These are phyloP conservation scores for Penicillium hesseltinei DNA, from an alignment of 2,329 filamentous ascomycete genomes.

Conservation along the genomic window DNA sequence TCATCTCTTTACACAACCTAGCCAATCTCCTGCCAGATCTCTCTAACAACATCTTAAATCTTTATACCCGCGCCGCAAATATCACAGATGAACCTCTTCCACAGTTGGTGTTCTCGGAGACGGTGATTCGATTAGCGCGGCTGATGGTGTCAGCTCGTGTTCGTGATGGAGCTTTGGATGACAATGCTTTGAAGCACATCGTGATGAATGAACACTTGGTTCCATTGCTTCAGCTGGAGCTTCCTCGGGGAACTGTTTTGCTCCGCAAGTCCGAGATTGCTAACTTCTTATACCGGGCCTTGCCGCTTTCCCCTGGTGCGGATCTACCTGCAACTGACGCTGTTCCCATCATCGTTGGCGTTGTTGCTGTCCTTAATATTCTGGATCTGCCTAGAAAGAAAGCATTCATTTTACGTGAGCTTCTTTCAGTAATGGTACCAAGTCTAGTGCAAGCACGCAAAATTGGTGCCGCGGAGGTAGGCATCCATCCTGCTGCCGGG, in stretches of 20 bases:
- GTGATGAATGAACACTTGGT: conserved; percentile 52
- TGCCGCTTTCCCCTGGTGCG: conserved; percentile 60
- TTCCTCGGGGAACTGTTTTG: conserved; percentile 43
- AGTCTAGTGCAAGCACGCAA: conserved; percentile 89
- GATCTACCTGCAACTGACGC: conserved; percentile 72
- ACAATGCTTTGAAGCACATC: conserved; percentile 57
- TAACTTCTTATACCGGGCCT: conserved; percentile 64
- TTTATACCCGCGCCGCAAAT: conserved; percentile 54
- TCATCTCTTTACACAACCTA: conserved; percentile 49
- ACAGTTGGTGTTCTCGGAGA: conserved; percentile 56
- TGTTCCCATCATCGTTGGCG: conserved; percentile 76
- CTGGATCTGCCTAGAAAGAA: conserved; percentile 85
- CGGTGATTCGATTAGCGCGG: conserved; percentile 55
- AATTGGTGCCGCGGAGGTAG: conserved; percentile 89
- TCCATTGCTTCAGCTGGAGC: conserved; percentile 33
- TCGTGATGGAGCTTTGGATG: conserved; percentile 51
- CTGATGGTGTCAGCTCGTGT: conserved; percentile 53
- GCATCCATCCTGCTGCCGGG: conserved; percentile 89
- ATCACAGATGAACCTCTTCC: conserved; percentile 55
- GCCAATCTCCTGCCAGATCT: conserved; percentile 56
- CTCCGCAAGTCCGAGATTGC: conserved; percentile 62
- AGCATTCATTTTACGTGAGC: conserved; percentile 81
- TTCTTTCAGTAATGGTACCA: conserved; percentile 77
- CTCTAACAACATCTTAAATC: conserved; percentile 55
- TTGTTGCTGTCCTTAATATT: conserved; percentile 78